Conservation (phyloP, 768 basidiomycete species). For the Peribolospora baueri region DNA sequence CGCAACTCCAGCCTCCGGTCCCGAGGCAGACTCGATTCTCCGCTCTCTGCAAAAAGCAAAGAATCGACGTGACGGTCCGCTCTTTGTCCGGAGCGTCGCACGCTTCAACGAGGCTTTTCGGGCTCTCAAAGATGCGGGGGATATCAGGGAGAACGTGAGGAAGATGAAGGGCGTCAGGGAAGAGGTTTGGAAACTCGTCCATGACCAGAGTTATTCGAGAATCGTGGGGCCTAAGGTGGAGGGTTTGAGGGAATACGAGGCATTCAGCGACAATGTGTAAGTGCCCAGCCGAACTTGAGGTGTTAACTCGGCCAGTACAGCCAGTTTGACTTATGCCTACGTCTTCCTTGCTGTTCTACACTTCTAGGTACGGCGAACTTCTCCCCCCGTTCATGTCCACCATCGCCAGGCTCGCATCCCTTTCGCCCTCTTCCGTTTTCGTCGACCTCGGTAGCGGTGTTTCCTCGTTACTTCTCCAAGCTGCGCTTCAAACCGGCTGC, state of each 20-base stretch:
- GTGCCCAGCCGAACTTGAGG: too few species aligned
- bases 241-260: conserved; percentile 53
- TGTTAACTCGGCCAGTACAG: too few species aligned
- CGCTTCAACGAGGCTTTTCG: conserved; percentile 8
- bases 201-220: conserved; percentile 82
- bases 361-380: conserved; percentile 56
- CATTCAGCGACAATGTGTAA: conserved; percentile 31
- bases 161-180: conserved; percentile 30
- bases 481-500: conserved; percentile 48
- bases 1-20: not conserved
- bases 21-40: conserved; percentile 1
- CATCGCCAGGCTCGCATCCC: conserved; percentile 11
- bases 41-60: conserved; percentile 11
- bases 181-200: conserved; percentile 43
- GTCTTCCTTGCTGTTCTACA: not conserved
- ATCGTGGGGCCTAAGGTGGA: conserved; percentile 75
- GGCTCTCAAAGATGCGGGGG: conserved; percentile 6
- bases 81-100: conserved; percentile 6
- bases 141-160: conserved; percentile 6
- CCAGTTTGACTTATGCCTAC: too few species aligned
- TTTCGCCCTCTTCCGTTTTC: conserved; percentile 25
- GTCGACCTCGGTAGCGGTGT: conserved; percentile 70
- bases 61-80: conserved; percentile 7
- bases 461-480: conserved; percentile 60
- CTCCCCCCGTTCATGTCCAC: conserved; percentile 34